A percentile compares a stretch with the other conserved stretches of the same genome.
Conservation (phyloP, 352 stramenopile genomes). For the Peronospora farinosa region DNA sequence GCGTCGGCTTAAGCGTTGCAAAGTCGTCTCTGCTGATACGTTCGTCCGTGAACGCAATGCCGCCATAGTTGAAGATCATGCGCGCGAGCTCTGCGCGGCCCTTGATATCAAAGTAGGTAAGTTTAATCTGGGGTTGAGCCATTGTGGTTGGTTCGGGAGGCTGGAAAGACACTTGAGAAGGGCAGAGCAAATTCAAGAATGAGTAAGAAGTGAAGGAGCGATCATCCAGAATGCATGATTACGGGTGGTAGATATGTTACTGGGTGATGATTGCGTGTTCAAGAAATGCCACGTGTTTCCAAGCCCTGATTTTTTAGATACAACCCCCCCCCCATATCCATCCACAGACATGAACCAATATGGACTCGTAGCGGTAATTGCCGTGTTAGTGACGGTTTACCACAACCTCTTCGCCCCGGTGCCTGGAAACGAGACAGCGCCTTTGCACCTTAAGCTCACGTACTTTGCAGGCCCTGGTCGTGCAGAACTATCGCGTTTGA, state of each 20-base stretch:
- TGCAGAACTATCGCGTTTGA: conserved; percentile 56
- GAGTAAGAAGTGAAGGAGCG: conserved; percentile 2
- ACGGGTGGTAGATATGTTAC: too few species aligned
- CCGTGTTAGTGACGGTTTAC: neutral
- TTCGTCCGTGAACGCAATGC: conserved; percentile 32
- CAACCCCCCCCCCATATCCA: too few species aligned
- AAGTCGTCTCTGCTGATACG: conserved; percentile 28
- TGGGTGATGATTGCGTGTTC: too few species aligned
- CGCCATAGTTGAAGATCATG: conserved; percentile 38
- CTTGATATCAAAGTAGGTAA: conserved; percentile 56
- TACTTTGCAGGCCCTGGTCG: conserved; percentile 59
- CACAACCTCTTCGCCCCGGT: neutral
- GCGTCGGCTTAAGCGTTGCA: conserved; percentile 39
- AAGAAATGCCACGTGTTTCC: too few species aligned
- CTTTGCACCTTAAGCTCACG: conserved; percentile 48
- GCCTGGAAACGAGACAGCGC: neutral
- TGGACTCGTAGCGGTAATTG: neutral
- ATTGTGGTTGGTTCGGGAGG: conserved; percentile 21
- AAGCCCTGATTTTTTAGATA: too few species aligned
- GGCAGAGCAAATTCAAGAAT: conserved; percentile 17
- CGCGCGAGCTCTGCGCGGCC: conserved; percentile 46
- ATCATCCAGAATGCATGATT: too few species aligned
- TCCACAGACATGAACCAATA: conserved; percentile 28
- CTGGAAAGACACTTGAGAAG: neutral
- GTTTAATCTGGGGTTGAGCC: conserved; percentile 31